Evolutionary conservation across 768 basidiomycete genomes (phyloP), one percentile per base, ranked within the genome.

Genomic region (Trametopsis cervina): DNA sequence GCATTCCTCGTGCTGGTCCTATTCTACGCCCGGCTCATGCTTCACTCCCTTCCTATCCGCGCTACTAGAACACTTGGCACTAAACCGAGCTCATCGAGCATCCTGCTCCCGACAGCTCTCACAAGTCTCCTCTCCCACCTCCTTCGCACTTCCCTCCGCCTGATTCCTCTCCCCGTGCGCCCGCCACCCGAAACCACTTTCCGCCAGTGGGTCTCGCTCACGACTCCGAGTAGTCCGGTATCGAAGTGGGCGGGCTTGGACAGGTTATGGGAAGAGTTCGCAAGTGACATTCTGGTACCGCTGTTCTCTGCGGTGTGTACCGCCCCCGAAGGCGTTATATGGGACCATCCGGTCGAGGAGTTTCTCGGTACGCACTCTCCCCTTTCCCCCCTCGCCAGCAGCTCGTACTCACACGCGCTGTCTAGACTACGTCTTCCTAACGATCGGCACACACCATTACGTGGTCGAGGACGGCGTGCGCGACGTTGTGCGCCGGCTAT

Each of bases 231-330:
- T 3, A 65, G 68, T 24, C 40, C 60, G 10, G 11, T 81, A 0
- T 68, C 72, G 4, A 66, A 65, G 46, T 66, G 62, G 54, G 56
- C 68, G 2, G 75, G 76, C 4, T 57, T 79, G 45, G 82, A 85
- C 52, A 44, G 54, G 10, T 59, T 67, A 0, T 85, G 82, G 80
- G 54, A 52, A 12, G 63, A 65, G 10, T 86, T 86, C 60, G 67
- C 76, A 11, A 61, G 69, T 4, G 68, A 69, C 18, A 67, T 87
- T 0, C 59, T 89, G 38, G 56, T 81, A 0, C 83, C 85, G 0
- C 59, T 89, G 29, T 85, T 86, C 58, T 84, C 84, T 18, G 84
- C 82, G 0, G 78, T 89, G 3, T 84, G 83, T 49, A 87, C 87
- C 0, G 77, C 83, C 3, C 71, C 80, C 0, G 69, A 70, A 36